Evolutionary conservation across 2,329 filamentous ascomycete genomes (phyloP).

Genomic region (Stagonosporopsis tanaceti): DNA sequence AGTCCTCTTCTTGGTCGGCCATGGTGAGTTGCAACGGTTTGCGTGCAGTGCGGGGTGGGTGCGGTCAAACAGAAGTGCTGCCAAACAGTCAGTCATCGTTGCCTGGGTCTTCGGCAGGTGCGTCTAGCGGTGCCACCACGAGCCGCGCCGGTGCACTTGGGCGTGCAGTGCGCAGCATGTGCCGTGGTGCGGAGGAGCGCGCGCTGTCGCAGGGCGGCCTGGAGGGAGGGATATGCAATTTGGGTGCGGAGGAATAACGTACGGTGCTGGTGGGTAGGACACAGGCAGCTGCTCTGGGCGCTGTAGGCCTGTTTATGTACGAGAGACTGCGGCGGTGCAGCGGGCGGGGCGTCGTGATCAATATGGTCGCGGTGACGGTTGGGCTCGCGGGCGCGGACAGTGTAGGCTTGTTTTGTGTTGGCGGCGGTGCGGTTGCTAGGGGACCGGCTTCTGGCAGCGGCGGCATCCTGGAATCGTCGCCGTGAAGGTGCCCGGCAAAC

Average conservation of each 20-base stretch:
- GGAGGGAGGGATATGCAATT: background rate
- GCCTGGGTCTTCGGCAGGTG: constrained; percentile 6
- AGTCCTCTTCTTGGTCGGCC: constrained; percentile 86
- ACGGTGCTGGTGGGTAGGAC: background rate
- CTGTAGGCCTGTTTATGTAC: background rate
- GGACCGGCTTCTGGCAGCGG: background rate
- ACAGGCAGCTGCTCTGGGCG: constrained; percentile 1
- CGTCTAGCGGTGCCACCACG: background rate
- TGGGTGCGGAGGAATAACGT: background rate
- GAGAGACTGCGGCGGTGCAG: background rate
- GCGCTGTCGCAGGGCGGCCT: background rate
- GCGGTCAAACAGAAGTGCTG: constrained; percentile 8
- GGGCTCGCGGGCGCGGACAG: constrained; percentile 9
- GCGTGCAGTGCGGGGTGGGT: constrained; percentile 20
- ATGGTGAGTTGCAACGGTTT: constrained; percentile 56
- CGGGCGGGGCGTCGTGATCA: background rate
- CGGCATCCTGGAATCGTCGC: background rate
- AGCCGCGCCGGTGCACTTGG: background rate
- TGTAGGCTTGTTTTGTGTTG: constrained; percentile 17
- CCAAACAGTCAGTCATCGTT: constrained; percentile 10
- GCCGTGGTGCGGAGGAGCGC: background rate
- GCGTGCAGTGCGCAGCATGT: constrained; percentile 1
- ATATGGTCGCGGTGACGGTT: constrained; percentile 2
- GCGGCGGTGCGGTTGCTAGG: constrained; percentile 12
- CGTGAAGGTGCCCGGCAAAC: background rate